Evolutionary conservation across 441 rosid genomes (phyloP).

Genomic region (Croton laevigatus): DNA sequence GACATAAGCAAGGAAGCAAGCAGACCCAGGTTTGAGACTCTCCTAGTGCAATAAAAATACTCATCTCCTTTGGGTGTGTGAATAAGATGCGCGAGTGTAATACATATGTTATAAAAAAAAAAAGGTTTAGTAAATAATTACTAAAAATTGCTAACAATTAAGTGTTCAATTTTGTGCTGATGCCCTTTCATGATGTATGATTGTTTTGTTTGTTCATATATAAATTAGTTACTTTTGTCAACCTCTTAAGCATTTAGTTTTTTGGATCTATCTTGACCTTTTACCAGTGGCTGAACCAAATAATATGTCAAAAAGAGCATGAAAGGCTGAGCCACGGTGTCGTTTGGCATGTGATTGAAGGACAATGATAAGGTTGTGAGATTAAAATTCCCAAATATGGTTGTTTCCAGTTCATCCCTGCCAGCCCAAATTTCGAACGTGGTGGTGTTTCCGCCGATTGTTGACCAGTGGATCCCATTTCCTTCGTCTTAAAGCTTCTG

Average conservation of each 20-base stretch:
- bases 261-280: not conserved
- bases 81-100: too few species aligned
- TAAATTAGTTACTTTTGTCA: not conserved
- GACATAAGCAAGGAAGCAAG: too few species aligned
- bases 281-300: too few species aligned
- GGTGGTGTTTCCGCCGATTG: not conserved
- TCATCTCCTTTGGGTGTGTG: too few species aligned
- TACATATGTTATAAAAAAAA: too few species aligned
- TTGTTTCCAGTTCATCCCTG: slow-evolving; percentile 13
- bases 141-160: not conserved
- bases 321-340: not conserved
- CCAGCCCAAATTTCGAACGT: not conserved
- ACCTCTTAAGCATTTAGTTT: not conserved
- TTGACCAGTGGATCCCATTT: not conserved
- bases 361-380: not conserved
- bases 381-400: not conserved
- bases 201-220: not conserved
- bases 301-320: too few species aligned
- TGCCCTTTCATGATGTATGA: too few species aligned
- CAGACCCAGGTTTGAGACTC: too few species aligned
- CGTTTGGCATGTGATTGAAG: slow-evolving; percentile 4
- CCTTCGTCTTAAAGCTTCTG: not conserved
- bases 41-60: too few species aligned
- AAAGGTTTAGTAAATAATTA: too few species aligned
- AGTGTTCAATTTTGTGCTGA: too few species aligned